phyloP scores from a whole-genome alignment of 805 yeast species.

The Teunomyces gatunensis region DNA sequence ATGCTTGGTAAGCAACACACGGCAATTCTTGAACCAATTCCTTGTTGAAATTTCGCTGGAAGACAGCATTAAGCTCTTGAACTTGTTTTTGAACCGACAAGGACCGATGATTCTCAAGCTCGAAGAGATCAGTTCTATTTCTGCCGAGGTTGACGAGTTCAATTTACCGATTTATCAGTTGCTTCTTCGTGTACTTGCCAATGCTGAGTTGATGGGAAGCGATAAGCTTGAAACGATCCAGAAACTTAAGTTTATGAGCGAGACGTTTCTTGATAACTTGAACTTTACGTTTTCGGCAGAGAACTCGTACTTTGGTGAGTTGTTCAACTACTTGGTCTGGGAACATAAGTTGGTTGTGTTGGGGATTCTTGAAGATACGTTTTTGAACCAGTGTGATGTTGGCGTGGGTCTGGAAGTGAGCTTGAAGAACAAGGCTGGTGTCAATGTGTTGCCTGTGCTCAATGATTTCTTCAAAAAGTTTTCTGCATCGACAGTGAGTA shows the following conservation, averaged over 20 bases:
- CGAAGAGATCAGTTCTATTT: conserved; percentile 16
- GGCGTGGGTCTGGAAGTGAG: background rate
- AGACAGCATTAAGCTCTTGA: conserved; percentile 17
- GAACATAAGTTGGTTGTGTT: conserved; percentile 25
- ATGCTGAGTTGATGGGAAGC: conserved; percentile 12
- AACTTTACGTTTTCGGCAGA: conserved; percentile 24
- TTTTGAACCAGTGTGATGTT: conserved; percentile 14
- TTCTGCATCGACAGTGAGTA: conserved; percentile 31
- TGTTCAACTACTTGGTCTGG: conserved; percentile 33
- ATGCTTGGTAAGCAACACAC: conserved; percentile 16
- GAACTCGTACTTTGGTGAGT: conserved; percentile 41
- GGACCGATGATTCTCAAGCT: conserved; percentile 2
- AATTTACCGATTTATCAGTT: conserved; percentile 34
- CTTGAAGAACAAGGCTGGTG: background rate
- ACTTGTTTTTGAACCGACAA: conserved; percentile 10
- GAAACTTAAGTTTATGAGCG: conserved; percentile 13
- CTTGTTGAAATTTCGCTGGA: conserved; percentile 14
- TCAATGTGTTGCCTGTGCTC: conserved; percentile 35
- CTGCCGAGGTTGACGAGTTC: conserved; percentile 28
- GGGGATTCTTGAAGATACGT: conserved; percentile 25
- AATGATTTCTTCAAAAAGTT: conserved; percentile 48
- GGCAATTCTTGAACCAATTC: conserved; percentile 21
- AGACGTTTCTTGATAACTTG: conserved; percentile 16
- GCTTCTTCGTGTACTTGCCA: conserved; percentile 20
- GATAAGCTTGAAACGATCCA: conserved; percentile 8